Evolutionary conservation across 192 early-diverging fungal genomes (phyloP), one percentile per base, ranked within the genome.

Genomic region (Backusella mclennaniae): DNA sequence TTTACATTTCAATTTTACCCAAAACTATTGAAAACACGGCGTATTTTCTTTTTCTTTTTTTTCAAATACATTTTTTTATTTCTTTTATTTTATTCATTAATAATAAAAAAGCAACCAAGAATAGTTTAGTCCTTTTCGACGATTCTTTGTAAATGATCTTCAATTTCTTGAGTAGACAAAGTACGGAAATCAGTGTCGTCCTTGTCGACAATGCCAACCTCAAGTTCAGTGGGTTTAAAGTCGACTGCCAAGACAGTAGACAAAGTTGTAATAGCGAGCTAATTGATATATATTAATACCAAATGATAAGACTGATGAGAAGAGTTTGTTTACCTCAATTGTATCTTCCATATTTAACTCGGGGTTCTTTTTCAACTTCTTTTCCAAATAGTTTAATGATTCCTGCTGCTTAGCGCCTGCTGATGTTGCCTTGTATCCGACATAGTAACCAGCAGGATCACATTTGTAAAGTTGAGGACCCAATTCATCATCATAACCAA

Each of bases 381-480:
- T 99, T 80, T 99, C 97, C 83, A 99, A 80, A 73, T 96, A 92
- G 82, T 97, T 98, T 72, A 96, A 89, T 31, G 96, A 93, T 87
- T 99, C 97, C 83, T 95, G 94, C 44, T 95, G 92, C 82, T 99
- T 99, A 6, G 95, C 93, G 2, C 98, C 98, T 2, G 96, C 97
- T 5, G 94, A 90, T 1, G 97, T 98, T 26, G 96, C 98, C 86
- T 93, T 93, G 85, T 95, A 99, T 69, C 98, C 98, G 70, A 95
- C 94, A 91, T 92, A 99, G 84, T 98, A 99, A 36, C 98, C 98
- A 42, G 98, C 96, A 56, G 98, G 98, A 80, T 99, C 97, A 69
- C 92, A 93, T 84, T 99, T 99, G 90, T 94, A 99, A 71, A 99
- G 87, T 82, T 98, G 97, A 41, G 98, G 96, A 14, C 98, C 98